Base-by-base conservation (phyloP, 2,329 filamentous ascomycete species). In the Chrysoporthe cubensis region DNA sequence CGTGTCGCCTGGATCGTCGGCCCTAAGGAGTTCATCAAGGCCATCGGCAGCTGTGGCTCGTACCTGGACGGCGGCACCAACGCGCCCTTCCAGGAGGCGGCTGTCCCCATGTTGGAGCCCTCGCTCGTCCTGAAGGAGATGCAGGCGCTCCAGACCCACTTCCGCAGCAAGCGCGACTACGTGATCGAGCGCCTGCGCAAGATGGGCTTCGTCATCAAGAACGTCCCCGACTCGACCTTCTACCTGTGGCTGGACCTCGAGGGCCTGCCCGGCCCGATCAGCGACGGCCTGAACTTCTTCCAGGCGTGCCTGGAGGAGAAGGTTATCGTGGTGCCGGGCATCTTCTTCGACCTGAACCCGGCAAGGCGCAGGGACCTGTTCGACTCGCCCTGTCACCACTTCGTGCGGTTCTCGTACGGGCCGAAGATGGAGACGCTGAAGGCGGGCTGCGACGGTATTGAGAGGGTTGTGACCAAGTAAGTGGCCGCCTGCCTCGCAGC, bases 321-420 rank as follows among this genome's bases (percentile, higher is more conserved):
- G 85, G 93, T 96, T 72, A 97, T 97, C 76, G 94, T 97, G 21
- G 95, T 98, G 4, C 95, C 95, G 0, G 95, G 95, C 69, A 98
- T 98, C 79, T 98, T 98, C 86, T 98, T 98, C 78, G 95, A 98
- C 76, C 81, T 98, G 71, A 98, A 98, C 82, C 95, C 95, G 4
- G 91, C 91, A 46, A 91, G 93, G 78, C 87, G 95, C 72, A 87
- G 95, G 77, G 95, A 98, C 79, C 80, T 98, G 73, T 98, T 98
- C 73, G 95, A 98, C 81, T 93, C 89, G 73, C 95, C 95, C 69
- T 97, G 95, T 80, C 95, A 98, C 80, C 91, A 96, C 81, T 96
- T 95, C 77, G 91, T 96, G 40, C 87, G 93, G 64, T 86, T 96
- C 74, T 93, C 90, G 66, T 97, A 96, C 76, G 93, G 93, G 0